phyloP scores from a whole-genome alignment of 2,329 filamentous ascomycete genomes.

The Amphichorda felina region DNA sequence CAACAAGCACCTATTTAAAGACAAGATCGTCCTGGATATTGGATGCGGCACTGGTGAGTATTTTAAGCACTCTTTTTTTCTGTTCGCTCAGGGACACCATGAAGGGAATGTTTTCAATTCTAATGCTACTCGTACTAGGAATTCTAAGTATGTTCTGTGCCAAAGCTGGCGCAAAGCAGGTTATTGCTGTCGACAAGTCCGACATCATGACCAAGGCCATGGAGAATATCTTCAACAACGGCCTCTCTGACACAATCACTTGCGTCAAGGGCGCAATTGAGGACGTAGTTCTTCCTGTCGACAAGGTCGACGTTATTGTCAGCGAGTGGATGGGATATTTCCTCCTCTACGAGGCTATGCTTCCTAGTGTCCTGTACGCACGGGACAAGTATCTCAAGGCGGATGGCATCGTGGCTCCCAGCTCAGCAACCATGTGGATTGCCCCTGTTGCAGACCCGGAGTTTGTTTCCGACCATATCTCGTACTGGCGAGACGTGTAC shows the following conservation, averaged over 20 bases:
- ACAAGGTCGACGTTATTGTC: conserved; percentile 84
- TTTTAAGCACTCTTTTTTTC: not conserved
- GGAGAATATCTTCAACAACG: conserved; percentile 75
- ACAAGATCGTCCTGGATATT: conserved; percentile 81
- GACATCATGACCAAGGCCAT: conserved; percentile 79
- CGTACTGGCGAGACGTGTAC: conserved; percentile 87
- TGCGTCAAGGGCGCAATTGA: conserved; percentile 80
- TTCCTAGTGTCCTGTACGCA: conserved; percentile 82
- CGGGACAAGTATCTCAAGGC: conserved; percentile 75
- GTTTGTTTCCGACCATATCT: conserved; percentile 64
- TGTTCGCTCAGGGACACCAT: too few species aligned
- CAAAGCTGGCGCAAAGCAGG: conserved; percentile 72
- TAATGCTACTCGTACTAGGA: conserved; percentile 26
- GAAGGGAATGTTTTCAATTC: too few species aligned
- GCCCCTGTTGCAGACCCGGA: conserved; percentile 70
- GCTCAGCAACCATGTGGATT: conserved; percentile 70
- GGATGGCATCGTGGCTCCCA: conserved; percentile 75
- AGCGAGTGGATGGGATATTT: conserved; percentile 98
- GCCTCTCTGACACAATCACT: conserved; percentile 60
- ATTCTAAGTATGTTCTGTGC: conserved; percentile 94
- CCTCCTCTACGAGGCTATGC: conserved; percentile 89
- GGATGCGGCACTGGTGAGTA: conserved; percentile 61
- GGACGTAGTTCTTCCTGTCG: conserved; percentile 66
- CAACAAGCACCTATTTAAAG: conserved; percentile 77
- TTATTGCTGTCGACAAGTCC: conserved; percentile 87